Percentiles rank a stretch among this genome's conserved stretches.
These are phyloP conservation scores for Globisporangium abappressorium DNA, from an alignment of 352 stramenopile genomes.

Conservation along the genomic window DNA sequence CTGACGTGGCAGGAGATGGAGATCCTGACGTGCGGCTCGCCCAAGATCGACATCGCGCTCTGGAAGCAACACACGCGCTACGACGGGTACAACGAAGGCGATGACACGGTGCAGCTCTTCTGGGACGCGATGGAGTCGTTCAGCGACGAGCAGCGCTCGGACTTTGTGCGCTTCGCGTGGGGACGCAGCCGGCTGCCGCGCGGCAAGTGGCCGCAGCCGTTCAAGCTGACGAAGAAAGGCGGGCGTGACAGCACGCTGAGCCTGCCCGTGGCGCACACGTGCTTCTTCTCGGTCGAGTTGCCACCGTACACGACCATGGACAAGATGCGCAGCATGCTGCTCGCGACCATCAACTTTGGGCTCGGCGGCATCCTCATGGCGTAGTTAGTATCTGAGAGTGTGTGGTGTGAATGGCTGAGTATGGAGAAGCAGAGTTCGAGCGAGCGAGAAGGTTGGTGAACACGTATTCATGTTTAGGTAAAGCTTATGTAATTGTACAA, in stretches of 20 bases:
- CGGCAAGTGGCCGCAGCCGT: slow-evolving; percentile 85
- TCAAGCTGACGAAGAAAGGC: slow-evolving; percentile 91
- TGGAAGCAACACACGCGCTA: slow-evolving; percentile 86
- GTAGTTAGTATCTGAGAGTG: slow-evolving; percentile 22
- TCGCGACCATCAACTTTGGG: slow-evolving; percentile 94
- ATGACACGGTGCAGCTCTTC: slow-evolving; percentile 85
- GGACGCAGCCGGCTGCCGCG: slow-evolving; percentile 89
- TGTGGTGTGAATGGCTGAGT: neutral
- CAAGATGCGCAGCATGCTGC: slow-evolving; percentile 89
- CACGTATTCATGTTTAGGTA: too few species aligned
- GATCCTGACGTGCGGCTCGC: slow-evolving; percentile 87
- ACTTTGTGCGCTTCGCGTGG: slow-evolving; percentile 95
- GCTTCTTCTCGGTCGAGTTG: slow-evolving; percentile 95
- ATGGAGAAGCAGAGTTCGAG: neutral
- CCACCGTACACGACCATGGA: slow-evolving; percentile 91
- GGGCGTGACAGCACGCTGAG: slow-evolving; percentile 76
- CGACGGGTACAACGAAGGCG: slow-evolving; percentile 84
- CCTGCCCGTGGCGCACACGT: slow-evolving; percentile 93
- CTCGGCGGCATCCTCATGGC: slow-evolving; percentile 89
- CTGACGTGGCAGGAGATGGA: slow-evolving; percentile 91
- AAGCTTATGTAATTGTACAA: slow-evolving; percentile 1
- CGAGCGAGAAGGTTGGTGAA: too few species aligned
- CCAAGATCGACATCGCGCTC: slow-evolving; percentile 89
- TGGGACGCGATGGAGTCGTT: slow-evolving; percentile 89
- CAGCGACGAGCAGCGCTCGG: slow-evolving; percentile 81